Base-by-base conservation (phyloP, 352 stramenopile species). In the Phytopythium aichiense region DNA sequence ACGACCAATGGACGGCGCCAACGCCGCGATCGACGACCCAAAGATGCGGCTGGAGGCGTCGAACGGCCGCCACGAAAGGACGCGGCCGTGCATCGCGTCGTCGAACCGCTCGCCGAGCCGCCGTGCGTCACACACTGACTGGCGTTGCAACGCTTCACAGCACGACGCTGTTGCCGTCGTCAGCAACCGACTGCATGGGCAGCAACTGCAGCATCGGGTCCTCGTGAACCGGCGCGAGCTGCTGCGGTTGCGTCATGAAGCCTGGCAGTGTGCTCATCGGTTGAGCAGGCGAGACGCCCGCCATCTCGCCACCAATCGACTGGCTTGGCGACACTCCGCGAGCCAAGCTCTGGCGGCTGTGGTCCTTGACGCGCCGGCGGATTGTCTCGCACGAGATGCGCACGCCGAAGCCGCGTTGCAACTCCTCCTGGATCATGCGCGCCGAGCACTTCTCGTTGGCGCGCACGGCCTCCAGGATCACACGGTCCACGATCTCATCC, bases 331-430 rank as follows among this genome's bases (percentile, higher is more conserved):
- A 2, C 23, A 35, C 23, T 0, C 51, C 51, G 28, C 33, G 51
- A 28, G 33, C 51, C 37, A 69, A 40, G 25, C 56, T 68, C 57
- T 80, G 71, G 9, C 69, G 71, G 55, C 71, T 86, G 67, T 86
- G 72, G 50, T 88, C 76, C 40, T 86, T 85, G 18, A 91, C 77
- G 18, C 81, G 79, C 1, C 81, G 74, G 11, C 81, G 79, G 49
- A 91, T 87, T 4, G 75, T 91, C 65, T 91, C 81, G 56, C 81
- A 91, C 13, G 79, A 88, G 42, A 91, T 73, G 11, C 68, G 76
- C 38, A 91, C 75, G 18, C 74, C 73, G 50, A 78, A 87, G 16
- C 64, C 70, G 15, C 50, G 64, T 46, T 74, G 56, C 11, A 88
- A 58, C 60, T 88, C 73, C 35, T 84, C 68, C 60, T 90, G 79